A percentile compares a stretch with the other conserved stretches of the same genome.
Evolutionary conservation across 164 flowering plant species (phyloP).

Genomic region (Sedum album): DNA sequence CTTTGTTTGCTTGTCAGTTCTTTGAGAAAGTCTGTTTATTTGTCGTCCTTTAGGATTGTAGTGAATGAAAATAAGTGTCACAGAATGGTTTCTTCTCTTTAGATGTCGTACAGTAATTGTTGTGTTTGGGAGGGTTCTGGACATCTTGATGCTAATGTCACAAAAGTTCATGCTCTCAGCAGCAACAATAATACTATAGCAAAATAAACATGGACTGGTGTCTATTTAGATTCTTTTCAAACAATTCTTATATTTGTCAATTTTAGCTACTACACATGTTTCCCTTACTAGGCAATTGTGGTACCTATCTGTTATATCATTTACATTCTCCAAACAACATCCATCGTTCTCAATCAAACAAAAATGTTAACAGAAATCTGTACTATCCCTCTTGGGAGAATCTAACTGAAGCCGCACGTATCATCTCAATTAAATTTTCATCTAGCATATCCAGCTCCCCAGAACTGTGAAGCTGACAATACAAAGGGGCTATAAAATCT

Average conservation of each 20-base stretch:
- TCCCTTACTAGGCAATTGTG: no score
- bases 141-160: no score
- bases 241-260: no score
- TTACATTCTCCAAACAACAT: no score
- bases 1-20: neutral
- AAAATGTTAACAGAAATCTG: conserved; percentile 12
- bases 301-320: no score
- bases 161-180: neutral
- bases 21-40: neutral
- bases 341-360: neutral
- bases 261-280: no score
- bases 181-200: conserved; percentile 15
- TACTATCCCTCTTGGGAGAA: conserved; percentile 28
- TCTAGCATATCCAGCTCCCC: conserved; percentile 61
- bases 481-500: conserved; percentile 45
- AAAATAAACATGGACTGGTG: no score
- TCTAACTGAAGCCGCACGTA: conserved; percentile 55
- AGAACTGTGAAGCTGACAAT: conserved; percentile 40
- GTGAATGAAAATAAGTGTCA: neutral
- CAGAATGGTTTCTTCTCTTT: neutral
- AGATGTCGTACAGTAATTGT: neutral
- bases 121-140: neutral
- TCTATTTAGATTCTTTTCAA: no score
- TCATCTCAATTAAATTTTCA: conserved; percentile 44
- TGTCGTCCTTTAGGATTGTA: neutral